Base-by-base conservation (phyloP, 2,329 filamentous ascomycete species). In the Fusarium illudens region DNA sequence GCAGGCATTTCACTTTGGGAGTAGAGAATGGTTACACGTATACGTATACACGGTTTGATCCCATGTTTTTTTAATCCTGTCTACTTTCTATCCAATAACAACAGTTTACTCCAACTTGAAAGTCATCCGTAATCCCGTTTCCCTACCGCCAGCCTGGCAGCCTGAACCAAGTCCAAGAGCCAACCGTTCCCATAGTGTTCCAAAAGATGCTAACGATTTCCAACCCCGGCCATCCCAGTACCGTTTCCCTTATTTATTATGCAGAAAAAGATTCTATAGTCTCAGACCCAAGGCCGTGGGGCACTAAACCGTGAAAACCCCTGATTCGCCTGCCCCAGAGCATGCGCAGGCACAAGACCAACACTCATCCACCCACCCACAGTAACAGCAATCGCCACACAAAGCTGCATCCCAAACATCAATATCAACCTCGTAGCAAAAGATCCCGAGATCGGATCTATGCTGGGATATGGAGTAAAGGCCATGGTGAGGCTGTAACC, bases 351-450 rank as follows among this genome's bases (percentile, higher is more conserved):
- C 27, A 50, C 46, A 20, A 33, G 27, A 13, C 46, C 46, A 33
- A 33, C 34, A 34, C 55, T 60, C 8, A 64, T 27, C 63, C 60
- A 64, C 13, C 60, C 63, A 17, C 63, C 60, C 15, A 37, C 48
- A 22, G 53, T 30, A 9, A 58, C n/a, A 29, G 42, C 13, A 15
- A 64, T n/a, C 0, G 48, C 44, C 2, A 66, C 60, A 13, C 42
- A 27, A 34, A 63, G 46, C 7, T 50, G 46, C 29, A 25, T 25
- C 3, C 46, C 46, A 33, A 50, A 50, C 46, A 50, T 50, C 17
- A 50, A 22, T 4, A 50, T 2, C 1, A 50, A 9, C 4, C 29
- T 50, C 4, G 46, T 33, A 33, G 46, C 46, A 33, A 50, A 50
- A 20, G 29, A 20, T 20, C 46, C 46, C 2, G 46, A 50, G 12